Conservation (phyloP, 805 yeast genomes). For the Candida hungchunana region DNA sequence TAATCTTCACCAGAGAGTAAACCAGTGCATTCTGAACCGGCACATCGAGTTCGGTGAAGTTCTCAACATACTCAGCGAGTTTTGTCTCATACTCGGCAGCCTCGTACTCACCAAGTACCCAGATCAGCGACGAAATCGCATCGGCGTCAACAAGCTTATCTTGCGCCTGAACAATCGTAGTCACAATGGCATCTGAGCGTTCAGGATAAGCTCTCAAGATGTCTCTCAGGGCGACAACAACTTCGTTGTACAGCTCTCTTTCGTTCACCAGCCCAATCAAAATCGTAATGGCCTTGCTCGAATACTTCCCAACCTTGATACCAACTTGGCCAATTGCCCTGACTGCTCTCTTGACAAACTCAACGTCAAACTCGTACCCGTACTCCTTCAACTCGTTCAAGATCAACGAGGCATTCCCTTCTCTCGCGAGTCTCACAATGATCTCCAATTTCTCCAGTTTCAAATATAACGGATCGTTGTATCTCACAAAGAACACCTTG, state of each 20-base stretch:
- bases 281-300: slow-evolving; percentile 55
- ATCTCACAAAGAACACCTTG: slow-evolving; percentile 86
- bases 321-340: slow-evolving; percentile 70
- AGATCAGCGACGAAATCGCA: slow-evolving; percentile 52
- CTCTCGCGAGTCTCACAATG: slow-evolving; percentile 63
- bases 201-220: slow-evolving; percentile 62
- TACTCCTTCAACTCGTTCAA: slow-evolving; percentile 74
- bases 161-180: slow-evolving; percentile 46
- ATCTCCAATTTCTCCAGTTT: slow-evolving; percentile 76
- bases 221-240: slow-evolving; percentile 58
- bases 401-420: slow-evolving; percentile 51
- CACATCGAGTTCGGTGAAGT: slow-evolving; percentile 56
- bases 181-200: slow-evolving; percentile 46
- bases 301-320: slow-evolving; percentile 49
- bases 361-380: slow-evolving; percentile 80
- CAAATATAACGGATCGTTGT: slow-evolving; percentile 74
- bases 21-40: slow-evolving; percentile 55
- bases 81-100: slow-evolving; percentile 50
- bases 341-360: slow-evolving; percentile 64
- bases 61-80: slow-evolving; percentile 42
- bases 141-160: slow-evolving; percentile 46
- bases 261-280: slow-evolving; percentile 55
- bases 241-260: slow-evolving; percentile 63
- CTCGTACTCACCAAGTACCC: slow-evolving; percentile 70
- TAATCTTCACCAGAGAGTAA: slow-evolving; percentile 58